Evolutionary conservation across 2,329 filamentous ascomycete species (phyloP).

Genomic region (Calonectria pseudoturangicola): DNA sequence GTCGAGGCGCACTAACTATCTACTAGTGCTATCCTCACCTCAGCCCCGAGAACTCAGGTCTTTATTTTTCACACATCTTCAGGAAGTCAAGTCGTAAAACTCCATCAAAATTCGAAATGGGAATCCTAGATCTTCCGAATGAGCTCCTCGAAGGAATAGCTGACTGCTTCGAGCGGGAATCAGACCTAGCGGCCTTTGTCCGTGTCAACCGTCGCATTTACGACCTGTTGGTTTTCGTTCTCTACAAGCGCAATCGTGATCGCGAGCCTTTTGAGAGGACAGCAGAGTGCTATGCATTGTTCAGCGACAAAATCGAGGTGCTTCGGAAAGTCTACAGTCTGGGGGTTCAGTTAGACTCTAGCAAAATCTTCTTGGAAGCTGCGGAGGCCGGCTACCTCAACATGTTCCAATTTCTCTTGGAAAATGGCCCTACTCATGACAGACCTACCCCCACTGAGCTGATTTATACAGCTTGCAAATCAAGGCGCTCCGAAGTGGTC

Average conservation of each 20-base stretch:
- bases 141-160: not conserved
- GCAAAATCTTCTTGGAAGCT: not conserved
- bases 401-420: not conserved
- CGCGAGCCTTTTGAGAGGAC: not conserved
- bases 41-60: not conserved
- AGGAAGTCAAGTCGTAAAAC: too few relatives aligned
- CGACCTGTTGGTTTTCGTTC: not conserved
- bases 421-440: not conserved
- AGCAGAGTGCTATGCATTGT: not conserved
- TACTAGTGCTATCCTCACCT: not conserved
- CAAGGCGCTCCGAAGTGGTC: not conserved
- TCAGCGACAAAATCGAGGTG: not conserved
- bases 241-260: not conserved
- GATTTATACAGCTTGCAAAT: not conserved
- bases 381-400: not conserved
- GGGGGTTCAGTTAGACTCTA: not conserved
- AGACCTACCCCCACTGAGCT: not conserved
- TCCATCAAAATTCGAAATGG: not conserved
- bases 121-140: not conserved
- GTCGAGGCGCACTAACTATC: not conserved
- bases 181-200: not conserved
- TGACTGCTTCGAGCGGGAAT: not conserved
- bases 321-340: not conserved
- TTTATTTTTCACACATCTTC: not conserved
- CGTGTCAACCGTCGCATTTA: not conserved